Conservation (phyloP, 306 rosid genomes). For the Carpinus fangiana region DNA sequence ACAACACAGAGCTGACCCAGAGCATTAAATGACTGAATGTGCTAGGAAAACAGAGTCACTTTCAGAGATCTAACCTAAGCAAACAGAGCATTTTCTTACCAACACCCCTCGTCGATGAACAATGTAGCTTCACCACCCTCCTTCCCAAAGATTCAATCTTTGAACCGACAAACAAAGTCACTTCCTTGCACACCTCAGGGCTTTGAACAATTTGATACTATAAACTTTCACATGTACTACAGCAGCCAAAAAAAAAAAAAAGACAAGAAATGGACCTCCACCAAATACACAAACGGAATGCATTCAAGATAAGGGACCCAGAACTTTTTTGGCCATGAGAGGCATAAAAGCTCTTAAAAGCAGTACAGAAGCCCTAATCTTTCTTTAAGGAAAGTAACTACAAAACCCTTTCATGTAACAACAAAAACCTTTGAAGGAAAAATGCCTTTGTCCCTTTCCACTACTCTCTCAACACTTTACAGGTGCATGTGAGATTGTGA, state of each 20-base stretch:
- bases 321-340: conserved; percentile 28
- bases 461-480: conserved; percentile 2
- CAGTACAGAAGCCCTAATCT: conserved; percentile 30
- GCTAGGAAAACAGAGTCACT: conserved; percentile 25
- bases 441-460: conserved; percentile 37
- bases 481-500: conserved; percentile 41
- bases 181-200: conserved; percentile 22
- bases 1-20: conserved; percentile 27
- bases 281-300: conserved; percentile 42
- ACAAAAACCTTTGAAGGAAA: conserved; percentile 32
- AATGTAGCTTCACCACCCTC: conserved; percentile 28
- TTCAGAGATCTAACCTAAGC: conserved; percentile 52
- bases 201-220: conserved; percentile 17
- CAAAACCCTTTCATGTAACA: conserved; percentile 21
- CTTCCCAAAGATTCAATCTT: conserved; percentile 32
- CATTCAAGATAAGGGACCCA: conserved; percentile 75
- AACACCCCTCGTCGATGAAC: conserved; percentile 42
- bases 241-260: conserved; percentile 23
- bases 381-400: conserved; percentile 43
- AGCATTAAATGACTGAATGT: conserved; percentile 35
- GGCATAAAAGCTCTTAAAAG: conserved; percentile 17
- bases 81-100: conserved; percentile 35
- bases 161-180: conserved; percentile 23
- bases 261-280: conserved; percentile 40
- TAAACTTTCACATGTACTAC: conserved; percentile 27